These are phyloP conservation scores for Heterobasidion irregulare DNA, from an alignment of 1,284 basidiomycete genomes.

Conservation along the genomic window DNA sequence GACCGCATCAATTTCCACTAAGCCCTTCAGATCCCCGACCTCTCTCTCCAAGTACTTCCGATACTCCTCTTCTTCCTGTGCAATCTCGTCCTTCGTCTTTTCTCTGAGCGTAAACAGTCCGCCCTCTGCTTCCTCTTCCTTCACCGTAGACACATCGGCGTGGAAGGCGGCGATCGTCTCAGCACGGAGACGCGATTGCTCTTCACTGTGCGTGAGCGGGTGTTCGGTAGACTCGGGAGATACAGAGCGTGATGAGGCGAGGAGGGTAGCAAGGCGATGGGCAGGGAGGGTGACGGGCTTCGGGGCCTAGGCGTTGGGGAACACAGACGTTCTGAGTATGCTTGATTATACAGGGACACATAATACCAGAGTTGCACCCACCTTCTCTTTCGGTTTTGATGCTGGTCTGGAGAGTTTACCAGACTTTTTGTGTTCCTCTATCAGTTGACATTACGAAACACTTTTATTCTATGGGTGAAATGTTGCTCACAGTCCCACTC, in stretches of 20 bases:
- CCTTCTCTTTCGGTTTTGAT: slow-evolving; percentile 38
- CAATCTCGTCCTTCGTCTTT: slow-evolving; percentile 69
- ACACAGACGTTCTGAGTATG: neutral
- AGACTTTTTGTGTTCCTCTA: slow-evolving; percentile 62
- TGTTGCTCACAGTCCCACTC: slow-evolving; percentile 11
- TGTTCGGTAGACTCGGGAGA: slow-evolving; percentile 41
- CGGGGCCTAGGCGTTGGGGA: slow-evolving; percentile 27
- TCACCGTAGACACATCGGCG: slow-evolving; percentile 30
- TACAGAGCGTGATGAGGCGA: slow-evolving; percentile 43
- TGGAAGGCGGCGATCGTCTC: slow-evolving; percentile 85
- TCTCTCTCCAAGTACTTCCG: slow-evolving; percentile 73
- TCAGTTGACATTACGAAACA: neutral
- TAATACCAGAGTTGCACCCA: neutral
- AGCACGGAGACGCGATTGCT: slow-evolving; percentile 67
- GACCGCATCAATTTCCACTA: slow-evolving; percentile 39
- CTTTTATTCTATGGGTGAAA: neutral
- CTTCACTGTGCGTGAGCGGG: slow-evolving; percentile 61
- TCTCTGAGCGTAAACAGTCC: slow-evolving; percentile 64
- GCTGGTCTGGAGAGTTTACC: slow-evolving; percentile 15
- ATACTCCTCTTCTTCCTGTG: slow-evolving; percentile 76
- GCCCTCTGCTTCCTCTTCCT: slow-evolving; percentile 41
- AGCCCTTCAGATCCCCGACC: slow-evolving; percentile 65
- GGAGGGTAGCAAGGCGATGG: slow-evolving; percentile 47
- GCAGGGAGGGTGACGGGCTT: slow-evolving; percentile 58
- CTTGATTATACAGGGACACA: neutral